Conservation (phyloP, 176 grass and related monocot species). For the Musa acuminata region DNA sequence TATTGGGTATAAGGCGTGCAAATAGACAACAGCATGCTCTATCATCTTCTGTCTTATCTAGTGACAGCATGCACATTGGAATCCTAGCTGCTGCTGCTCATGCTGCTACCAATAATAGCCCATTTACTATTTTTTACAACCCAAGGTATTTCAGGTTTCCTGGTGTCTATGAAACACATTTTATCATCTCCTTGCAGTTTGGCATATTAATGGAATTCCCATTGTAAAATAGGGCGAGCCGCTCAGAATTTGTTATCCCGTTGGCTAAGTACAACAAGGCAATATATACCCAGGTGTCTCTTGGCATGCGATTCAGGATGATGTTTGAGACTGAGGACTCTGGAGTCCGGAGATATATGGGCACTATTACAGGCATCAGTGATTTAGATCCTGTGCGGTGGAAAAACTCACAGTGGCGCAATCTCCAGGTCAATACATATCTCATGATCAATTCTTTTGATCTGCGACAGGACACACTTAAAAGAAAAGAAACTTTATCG, state of each 20-base stretch:
- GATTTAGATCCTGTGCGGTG: conserved; percentile 76
- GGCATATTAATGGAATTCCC: conserved; percentile 2
- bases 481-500: neutral
- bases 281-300: conserved; percentile 92
- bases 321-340: conserved; percentile 96
- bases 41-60: conserved; percentile 95
- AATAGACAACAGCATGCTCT: conserved; percentile 79
- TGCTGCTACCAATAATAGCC: conserved; percentile 79
- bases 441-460: neutral
- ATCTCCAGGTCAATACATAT: conserved; percentile 64
- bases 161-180: conserved; percentile 1
- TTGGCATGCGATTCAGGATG: conserved; percentile 98
- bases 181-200: neutral
- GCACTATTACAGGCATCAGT: conserved; percentile 86
- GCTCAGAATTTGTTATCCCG: conserved; percentile 93
- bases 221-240: conserved; percentile 57
- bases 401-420: conserved; percentile 98
- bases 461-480: neutral
- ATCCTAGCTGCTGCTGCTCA: conserved; percentile 95
- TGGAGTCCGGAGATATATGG: conserved; percentile 92
- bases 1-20: conserved; percentile 69
- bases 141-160: conserved; percentile 56
- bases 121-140: conserved; percentile 97
- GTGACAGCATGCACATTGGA: conserved; percentile 98
- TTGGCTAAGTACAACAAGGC: conserved; percentile 97